Conservation (phyloP, 495 filamentous ascomycete species). For the Aspergillus homomorphus region DNA sequence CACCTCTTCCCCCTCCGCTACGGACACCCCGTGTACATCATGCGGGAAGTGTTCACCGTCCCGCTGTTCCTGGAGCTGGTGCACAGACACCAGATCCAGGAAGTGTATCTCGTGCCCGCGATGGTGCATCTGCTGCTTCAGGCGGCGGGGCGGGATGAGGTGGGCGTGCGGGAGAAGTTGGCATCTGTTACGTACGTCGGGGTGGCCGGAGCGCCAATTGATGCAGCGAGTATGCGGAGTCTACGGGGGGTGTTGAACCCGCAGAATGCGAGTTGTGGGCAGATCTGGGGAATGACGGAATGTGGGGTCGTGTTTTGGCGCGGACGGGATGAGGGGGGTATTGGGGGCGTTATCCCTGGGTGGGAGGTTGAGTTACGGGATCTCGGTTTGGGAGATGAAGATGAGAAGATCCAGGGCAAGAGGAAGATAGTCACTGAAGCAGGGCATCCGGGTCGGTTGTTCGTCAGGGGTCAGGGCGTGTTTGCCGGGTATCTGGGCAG, state of each 20-base stretch:
- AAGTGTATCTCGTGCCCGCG: conserved; percentile 4
- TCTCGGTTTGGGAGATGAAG: neutral
- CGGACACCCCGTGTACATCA: conserved; percentile 1
- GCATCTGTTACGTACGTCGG: neutral
- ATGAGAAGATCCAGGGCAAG: neutral
- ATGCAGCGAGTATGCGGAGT: neutral
- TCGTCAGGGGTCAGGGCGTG: conserved; percentile 36
- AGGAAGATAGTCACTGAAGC: neutral
- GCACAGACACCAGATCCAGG: neutral
- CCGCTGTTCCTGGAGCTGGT: neutral
- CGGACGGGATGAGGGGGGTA: neutral
- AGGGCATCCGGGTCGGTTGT: conserved; percentile 20
- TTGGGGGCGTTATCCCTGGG: neutral
- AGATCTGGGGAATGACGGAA: conserved; percentile 6
- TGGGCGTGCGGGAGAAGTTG: neutral
- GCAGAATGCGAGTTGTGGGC: neutral
- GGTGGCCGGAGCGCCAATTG: conserved; percentile 5
- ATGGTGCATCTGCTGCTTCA: conserved; percentile 5
- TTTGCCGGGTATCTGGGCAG: conserved; percentile 44
- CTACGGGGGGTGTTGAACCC: neutral
- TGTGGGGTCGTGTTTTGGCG: neutral
- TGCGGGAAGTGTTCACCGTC: neutral
- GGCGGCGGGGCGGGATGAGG: neutral
- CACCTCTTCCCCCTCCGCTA: conserved; percentile 4
- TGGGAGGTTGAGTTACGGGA: neutral